Conservation (phyloP, 140 eudicot genomes). For the Cichorium intybus region DNA sequence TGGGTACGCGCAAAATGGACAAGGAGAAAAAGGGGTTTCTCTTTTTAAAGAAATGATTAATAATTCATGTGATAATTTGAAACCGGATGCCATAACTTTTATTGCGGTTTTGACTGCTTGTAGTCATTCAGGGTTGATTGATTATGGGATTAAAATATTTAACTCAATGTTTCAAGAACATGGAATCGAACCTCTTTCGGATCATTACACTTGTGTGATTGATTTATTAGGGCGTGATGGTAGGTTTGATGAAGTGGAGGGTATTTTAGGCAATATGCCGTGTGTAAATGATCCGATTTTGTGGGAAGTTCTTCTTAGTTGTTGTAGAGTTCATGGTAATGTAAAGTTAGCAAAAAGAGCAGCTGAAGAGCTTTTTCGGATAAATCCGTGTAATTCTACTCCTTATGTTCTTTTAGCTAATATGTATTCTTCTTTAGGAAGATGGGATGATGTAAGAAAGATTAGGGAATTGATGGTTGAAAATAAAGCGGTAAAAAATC, state of each 20-base stretch:
- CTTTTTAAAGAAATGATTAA: slow-evolving; percentile 49
- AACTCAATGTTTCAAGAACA: slow-evolving; percentile 60
- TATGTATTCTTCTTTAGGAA: slow-evolving; percentile 70
- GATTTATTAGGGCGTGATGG: slow-evolving; percentile 85
- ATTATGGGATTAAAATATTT: slow-evolving; percentile 54
- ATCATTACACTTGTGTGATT: slow-evolving; percentile 80
- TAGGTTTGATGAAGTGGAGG: slow-evolving; percentile 77
- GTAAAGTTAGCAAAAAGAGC: slow-evolving; percentile 63
- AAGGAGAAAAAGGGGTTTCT: slow-evolving; percentile 61
- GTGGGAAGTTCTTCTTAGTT: slow-evolving; percentile 86
- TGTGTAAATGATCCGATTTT: slow-evolving; percentile 57
- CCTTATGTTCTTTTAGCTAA: slow-evolving; percentile 85
- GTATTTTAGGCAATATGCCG: slow-evolving; percentile 46
- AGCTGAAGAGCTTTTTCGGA: slow-evolving; percentile 57
- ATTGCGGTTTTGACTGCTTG: slow-evolving; percentile 77
- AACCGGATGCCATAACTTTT: slow-evolving; percentile 72
- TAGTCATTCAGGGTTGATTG: slow-evolving; percentile 80
- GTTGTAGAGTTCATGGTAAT: slow-evolving; percentile 70
- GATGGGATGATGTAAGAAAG: slow-evolving; percentile 73
- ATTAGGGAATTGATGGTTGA: slow-evolving; percentile 54
- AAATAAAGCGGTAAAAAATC: slow-evolving; percentile 52
- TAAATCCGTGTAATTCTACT: slow-evolving; percentile 58
- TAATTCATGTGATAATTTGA: slow-evolving; percentile 18
- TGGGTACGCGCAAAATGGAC: slow-evolving; percentile 82
- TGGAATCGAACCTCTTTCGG: slow-evolving; percentile 49